These are phyloP conservation scores for Cercospora sojina DNA, from an alignment of 2,329 filamentous ascomycete species.

Conservation along the genomic window DNA sequence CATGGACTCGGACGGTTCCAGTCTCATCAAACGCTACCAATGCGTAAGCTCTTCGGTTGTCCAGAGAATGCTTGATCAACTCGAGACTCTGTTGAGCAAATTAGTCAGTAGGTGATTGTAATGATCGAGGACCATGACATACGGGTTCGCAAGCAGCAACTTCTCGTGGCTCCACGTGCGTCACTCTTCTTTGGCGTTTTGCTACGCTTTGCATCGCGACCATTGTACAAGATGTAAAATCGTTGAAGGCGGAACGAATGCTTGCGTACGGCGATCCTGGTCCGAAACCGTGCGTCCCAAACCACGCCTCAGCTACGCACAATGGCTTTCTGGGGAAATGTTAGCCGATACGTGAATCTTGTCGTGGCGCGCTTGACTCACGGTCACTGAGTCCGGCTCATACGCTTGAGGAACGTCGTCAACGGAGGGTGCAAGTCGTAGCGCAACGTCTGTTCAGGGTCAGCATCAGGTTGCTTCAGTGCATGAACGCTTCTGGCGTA, in stretches of 20 bases:
- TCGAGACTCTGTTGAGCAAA: constrained; percentile 3
- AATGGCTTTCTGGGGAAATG: not conserved
- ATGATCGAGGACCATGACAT: not conserved
- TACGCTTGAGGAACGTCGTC: not conserved
- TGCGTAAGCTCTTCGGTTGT: constrained; percentile 13
- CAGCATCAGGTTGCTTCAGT: constrained; percentile 9
- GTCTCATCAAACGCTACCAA: constrained; percentile 19
- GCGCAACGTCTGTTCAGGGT: not conserved
- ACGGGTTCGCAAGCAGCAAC: not conserved
- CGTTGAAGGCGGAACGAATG: not conserved
- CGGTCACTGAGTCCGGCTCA: not conserved
- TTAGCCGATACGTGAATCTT: not conserved
- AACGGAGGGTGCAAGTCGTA: not conserved
- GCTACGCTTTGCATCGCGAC: not conserved
- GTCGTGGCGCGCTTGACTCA: not conserved
- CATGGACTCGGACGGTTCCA: constrained; percentile 17
- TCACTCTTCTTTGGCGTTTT: not conserved
- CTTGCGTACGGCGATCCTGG: not conserved
- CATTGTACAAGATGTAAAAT: not conserved
- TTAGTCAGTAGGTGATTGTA: not conserved
- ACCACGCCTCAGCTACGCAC: not conserved
- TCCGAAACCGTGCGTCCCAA: not conserved
- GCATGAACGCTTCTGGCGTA: constrained; percentile 15
- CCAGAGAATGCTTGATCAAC: constrained; percentile 4
- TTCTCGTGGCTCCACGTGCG: not conserved